Base-by-base conservation (phyloP, 164 flowering plant species). In the Paratinospora sagittata region DNA sequence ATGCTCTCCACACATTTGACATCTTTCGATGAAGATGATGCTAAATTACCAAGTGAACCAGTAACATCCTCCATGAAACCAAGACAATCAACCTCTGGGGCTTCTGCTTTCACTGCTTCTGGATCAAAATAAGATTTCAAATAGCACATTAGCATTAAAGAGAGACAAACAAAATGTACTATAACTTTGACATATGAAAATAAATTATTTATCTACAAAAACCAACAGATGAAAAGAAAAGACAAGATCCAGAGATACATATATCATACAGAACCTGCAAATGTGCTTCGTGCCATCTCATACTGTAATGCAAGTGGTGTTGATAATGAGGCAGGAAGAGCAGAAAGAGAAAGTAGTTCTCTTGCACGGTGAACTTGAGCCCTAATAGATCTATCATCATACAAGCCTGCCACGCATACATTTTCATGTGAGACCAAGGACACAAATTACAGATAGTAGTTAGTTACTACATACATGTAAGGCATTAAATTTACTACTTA, bases 351-450 rank as follows among this genome's bases (percentile, higher is more conserved):
- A 70, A 96, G 88, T 79, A 96, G 80, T 73, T 93, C 99, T 72
- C 95, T 82, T 7, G 95, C 84, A 45, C 99, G 98, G 60, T 89
- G 89, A 76, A 93, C 87, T 81, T 96, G 97, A 71, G 97, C 91
- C 77, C 98, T 84, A 67, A 93, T 87, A 60, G 99, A 93, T 79
- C 98, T 87, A 74, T 93, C 97, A 84, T 96, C 98, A 79, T 96
- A 96, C 30, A 82, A 75, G 66, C 97, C 99, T 96, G 95, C 82
- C 74, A 75, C 8, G 71, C 11, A 68, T 27, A 27, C 11, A 72
- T 65, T 61, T 17, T 45, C 24, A 78, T 71, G 78, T 69, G 75
- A 74, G 65, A 0, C 34, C 34, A 30, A 1, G 34, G 34, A 57
- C n/a, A 70, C 47, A 52, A n/a, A 60, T 11, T 23, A 74, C 39